phyloP scores from a whole-genome alignment of 768 basidiomycete genomes.

The Tricholoma sp. region DNA sequence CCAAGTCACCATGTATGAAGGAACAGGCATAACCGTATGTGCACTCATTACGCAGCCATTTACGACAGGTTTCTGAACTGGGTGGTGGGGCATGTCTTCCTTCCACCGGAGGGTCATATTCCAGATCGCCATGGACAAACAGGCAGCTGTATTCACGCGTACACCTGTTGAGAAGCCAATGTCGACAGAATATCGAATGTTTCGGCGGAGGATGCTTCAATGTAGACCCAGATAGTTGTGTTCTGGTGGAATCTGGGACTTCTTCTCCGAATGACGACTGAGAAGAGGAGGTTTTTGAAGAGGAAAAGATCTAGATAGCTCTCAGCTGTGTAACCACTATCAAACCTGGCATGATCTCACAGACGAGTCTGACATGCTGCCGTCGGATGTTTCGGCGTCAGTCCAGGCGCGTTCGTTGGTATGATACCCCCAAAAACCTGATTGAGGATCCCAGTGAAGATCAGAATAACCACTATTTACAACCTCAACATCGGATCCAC shows the following conservation, averaged over 20 bases:
- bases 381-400: slow-evolving; percentile 8
- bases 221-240: neutral
- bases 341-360: neutral
- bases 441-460: slow-evolving; percentile 5
- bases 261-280: slow-evolving; percentile 7
- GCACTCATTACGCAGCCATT: slow-evolving; percentile 29
- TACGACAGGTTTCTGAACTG: slow-evolving; percentile 18
- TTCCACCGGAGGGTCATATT: slow-evolving; percentile 10
- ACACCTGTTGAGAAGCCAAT: slow-evolving; percentile 20
- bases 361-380: slow-evolving; percentile 1
- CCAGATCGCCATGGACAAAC: slow-evolving; percentile 11
- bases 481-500: neutral
- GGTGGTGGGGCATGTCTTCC: slow-evolving; percentile 15
- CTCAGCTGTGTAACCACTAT: neutral
- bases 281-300: slow-evolving; percentile 5
- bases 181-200: slow-evolving; percentile 4
- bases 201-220: slow-evolving; percentile 4
- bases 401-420: neutral
- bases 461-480: neutral
- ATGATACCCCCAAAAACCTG: slow-evolving; percentile 1
- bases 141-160: slow-evolving; percentile 14
- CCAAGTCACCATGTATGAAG: slow-evolving; percentile 22
- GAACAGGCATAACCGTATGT: slow-evolving; percentile 16
- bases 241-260: neutral
- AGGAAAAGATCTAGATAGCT: neutral